Base-by-base conservation (phyloP, 176 grass and related monocot species). In the Areca catechu region DNA sequence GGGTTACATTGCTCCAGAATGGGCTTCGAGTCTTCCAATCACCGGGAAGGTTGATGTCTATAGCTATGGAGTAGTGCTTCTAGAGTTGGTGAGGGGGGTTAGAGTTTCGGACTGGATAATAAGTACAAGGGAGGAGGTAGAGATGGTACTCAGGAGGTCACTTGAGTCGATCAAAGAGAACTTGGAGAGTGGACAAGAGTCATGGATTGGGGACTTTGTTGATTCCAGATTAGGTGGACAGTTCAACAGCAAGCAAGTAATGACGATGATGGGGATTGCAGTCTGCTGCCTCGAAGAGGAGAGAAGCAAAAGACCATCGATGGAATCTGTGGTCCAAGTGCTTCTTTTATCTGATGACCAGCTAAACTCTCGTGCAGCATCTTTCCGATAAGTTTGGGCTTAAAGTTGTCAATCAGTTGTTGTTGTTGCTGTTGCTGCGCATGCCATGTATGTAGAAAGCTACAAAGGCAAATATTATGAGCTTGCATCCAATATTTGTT, bases 1-100 rank as follows among this genome's bases (percentile, higher is more conserved):
- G 4, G 71, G 71, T 10, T 74, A 74, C 52, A 75, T 75, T 51
- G 72, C 72, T 24, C 72, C 72, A 5, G 72, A 75, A 23, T 75
- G 72, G 72, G 51, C 51, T 67, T 60, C 53, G n/a, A 76, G 55
- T 29, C 22, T 67, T 17, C 72, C 62, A 34, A 67, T 76, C 28
- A 76, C 53, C 7, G 54, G 28, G 19, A 76, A 76, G 72, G 63
- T 76, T 49, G 72, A 67, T 67, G 72, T 76, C 22, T 76, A 57
- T 51, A 67, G 72, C 20, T 76, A 66, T 12, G 72, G 72, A 19
- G 51, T 76, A 21, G 72, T 76, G 4, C 72, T 76, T 67, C 27
- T 76, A 16, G 72, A 76, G 20, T 18, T 76, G 48, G 37, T 76
- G 34, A 76, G 51, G 22, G 72, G 72, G 17, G 50, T 29, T 7